A percentile compares a stretch with the other conserved stretches of the same genome.
These are phyloP conservation scores for Pseudocercospora fijiensis DNA, from an alignment of 2,329 filamentous ascomycete genomes.

Conservation along the genomic window DNA sequence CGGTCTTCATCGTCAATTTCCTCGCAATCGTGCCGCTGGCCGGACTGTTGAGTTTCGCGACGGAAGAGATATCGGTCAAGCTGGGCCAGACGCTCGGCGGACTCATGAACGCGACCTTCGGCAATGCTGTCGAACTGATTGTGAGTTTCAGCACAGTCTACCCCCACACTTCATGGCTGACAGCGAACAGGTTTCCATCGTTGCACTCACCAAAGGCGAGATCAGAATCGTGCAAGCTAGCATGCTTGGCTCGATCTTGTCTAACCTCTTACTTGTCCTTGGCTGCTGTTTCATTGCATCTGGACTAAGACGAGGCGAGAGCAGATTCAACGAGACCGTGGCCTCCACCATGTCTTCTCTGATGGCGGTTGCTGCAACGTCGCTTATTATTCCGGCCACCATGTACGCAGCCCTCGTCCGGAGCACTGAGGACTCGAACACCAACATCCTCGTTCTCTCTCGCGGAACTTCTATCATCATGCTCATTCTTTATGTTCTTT, in stretches of 20 bases:
- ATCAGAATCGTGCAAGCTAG: slow-evolving; percentile 96
- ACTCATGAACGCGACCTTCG: slow-evolving; percentile 73
- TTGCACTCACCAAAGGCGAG: slow-evolving; percentile 79
- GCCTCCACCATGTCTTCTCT: slow-evolving; percentile 71
- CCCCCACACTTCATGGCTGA: slow-evolving; percentile 5
- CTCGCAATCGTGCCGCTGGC: slow-evolving; percentile 76
- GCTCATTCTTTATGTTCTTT: slow-evolving; percentile 54
- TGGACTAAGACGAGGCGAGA: slow-evolving; percentile 47
- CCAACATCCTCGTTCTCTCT: slow-evolving; percentile 51
- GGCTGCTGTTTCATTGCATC: slow-evolving; percentile 56
- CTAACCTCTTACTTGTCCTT: slow-evolving; percentile 79
- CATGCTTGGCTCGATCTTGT: slow-evolving; percentile 94
- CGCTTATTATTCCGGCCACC: slow-evolving; percentile 55
- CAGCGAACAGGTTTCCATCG: slow-evolving; percentile 64
- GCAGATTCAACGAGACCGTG: slow-evolving; percentile 68
- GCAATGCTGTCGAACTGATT: slow-evolving; percentile 77
- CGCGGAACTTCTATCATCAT: slow-evolving; percentile 56
- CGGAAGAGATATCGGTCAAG: slow-evolving; percentile 71
- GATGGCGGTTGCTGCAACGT: slow-evolving; percentile 57
- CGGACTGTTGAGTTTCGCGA: slow-evolving; percentile 71
- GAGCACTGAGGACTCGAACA: slow-evolving; percentile 44
- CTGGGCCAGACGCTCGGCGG: slow-evolving; percentile 73
- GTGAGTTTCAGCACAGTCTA: slow-evolving; percentile 36
- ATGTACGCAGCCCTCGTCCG: slow-evolving; percentile 49
- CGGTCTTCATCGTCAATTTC: slow-evolving; percentile 75